Percentiles rank a stretch among this genome's conserved stretches.
These are phyloP conservation scores for Solanum aculeatissimum DNA, from an alignment of 305 asterid genomes.

Conservation along the genomic window DNA sequence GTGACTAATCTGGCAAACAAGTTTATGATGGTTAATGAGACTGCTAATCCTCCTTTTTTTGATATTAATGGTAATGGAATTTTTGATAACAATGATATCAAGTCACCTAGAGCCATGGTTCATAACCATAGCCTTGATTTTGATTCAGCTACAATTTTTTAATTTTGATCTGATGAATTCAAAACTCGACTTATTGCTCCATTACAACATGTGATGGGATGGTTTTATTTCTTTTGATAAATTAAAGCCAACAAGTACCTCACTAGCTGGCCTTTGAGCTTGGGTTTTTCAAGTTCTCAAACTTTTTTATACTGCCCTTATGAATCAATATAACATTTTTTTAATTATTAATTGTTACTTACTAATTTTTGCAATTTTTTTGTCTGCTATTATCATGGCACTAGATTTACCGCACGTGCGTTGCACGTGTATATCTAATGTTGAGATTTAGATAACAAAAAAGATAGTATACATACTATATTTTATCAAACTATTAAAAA, in stretches of 20 bases:
- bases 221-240: background rate
- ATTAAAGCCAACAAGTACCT: background rate
- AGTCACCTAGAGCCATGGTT: constrained; percentile 8
- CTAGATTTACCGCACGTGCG: no score
- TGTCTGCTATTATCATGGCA: background rate
- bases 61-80: constrained; percentile 1
- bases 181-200: no score
- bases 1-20: constrained; percentile 22
- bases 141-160: background rate
- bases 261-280: background rate
- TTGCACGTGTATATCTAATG: no score
- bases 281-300: background rate
- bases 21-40: constrained; percentile 10
- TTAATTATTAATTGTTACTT: background rate
- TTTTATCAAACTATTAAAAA: no score
- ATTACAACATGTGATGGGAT: no score
- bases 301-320: no score
- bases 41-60: constrained; percentile 10
- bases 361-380: background rate
- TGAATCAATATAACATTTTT: background rate
- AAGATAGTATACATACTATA: no score
- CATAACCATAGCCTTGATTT: background rate
- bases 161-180: no score
- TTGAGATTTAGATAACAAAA: no score
- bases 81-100: constrained; percentile 33